Base-by-base conservation (phyloP, 495 filamentous ascomycete genomes). In the Trichocladium uniseriatum region DNA sequence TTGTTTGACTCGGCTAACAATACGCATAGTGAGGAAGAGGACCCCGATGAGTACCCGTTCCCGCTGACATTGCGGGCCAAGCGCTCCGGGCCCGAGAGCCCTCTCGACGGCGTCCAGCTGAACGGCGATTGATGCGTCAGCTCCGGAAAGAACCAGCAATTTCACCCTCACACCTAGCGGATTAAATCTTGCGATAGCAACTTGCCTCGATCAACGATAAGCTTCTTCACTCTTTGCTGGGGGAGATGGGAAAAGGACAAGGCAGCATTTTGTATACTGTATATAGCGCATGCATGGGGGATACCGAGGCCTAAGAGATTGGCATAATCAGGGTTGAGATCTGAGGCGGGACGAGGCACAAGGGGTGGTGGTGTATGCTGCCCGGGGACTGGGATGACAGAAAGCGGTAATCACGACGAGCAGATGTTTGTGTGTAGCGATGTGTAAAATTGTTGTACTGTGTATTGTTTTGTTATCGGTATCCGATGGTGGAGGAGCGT, bases 31-130 rank as follows among this genome's bases (percentile, higher is more conserved):
- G 90, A 94, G 63, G 91, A 98, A 67, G 92, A 98, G 68, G 88
- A 95, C 49, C 81, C 86, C 5, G 92, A 97, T 18, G 90, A 96
- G 51, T 94, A 91, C 60, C 83, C 85, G 24, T 95, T 92, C 74
- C 89, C 91, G 19, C 77, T 97, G 28, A 95, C 88, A 3, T 74
- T 97, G 39, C 69, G 79, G 54, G 67, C 70, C 36, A 78, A 76
- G 63, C 63, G 65, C 24, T 51, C 63, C 2, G 68, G 61, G 2
- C 56, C 63, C 1, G 66, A 53, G 13, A 68, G 67, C 22, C 67
- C 69, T n/a, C 58, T 69, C 0, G 65, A 64, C 27, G 57, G 58
- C 16, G 47, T 61, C 13, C 66, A 67, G 49, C 52, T 64, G n/a
- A 74, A 74, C 46, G 71, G 71, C 22, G 66, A 59, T 43, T 65